Evolutionary conservation across 2,329 filamentous ascomycete species (phyloP).

Genomic region (Clarireedia monteithiana): DNA sequence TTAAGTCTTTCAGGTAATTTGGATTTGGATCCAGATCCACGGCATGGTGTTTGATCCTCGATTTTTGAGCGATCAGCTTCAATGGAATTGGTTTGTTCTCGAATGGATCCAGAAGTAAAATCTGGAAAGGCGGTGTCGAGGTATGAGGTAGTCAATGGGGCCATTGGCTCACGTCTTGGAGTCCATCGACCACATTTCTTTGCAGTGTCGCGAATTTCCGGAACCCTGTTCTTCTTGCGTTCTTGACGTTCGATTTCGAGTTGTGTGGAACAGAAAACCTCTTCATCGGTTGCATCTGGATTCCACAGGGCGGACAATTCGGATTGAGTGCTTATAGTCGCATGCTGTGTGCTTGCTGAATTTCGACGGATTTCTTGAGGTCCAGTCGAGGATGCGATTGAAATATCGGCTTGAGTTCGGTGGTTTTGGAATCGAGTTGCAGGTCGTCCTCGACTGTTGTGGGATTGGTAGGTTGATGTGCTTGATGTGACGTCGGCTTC

Average conservation of each 20-base stretch:
- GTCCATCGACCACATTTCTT: constrained; percentile 28
- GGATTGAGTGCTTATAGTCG: background rate
- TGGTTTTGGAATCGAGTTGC: background rate
- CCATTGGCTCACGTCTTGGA: constrained; percentile 29
- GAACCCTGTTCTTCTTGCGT: constrained; percentile 13
- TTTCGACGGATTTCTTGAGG: background rate
- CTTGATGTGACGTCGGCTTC: too few relatives aligned
- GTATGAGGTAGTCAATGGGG: constrained; percentile 35
- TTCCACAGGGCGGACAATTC: background rate
- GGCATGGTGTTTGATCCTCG: constrained; percentile 13
- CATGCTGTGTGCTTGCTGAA: constrained; percentile 5
- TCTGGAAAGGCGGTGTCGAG: constrained; percentile 39
- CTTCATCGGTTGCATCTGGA: constrained; percentile 1
- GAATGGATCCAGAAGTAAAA: constrained; percentile 36
- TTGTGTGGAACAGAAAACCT: constrained; percentile 1
- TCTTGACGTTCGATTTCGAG: constrained; percentile 1
- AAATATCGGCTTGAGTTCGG: background rate
- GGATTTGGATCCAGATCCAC: constrained; percentile 10
- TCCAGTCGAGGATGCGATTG: background rate
- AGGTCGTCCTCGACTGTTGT: background rate
- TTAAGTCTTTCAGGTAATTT: background rate
- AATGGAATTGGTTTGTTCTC: constrained; percentile 43
- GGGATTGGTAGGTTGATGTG: background rate
- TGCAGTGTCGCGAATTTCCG: constrained; percentile 28
- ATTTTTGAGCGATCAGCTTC: constrained; percentile 47